Evolutionary conservation across 208 protist genomes (phyloP).

Genomic region (Entamoeba dispar): DNA sequence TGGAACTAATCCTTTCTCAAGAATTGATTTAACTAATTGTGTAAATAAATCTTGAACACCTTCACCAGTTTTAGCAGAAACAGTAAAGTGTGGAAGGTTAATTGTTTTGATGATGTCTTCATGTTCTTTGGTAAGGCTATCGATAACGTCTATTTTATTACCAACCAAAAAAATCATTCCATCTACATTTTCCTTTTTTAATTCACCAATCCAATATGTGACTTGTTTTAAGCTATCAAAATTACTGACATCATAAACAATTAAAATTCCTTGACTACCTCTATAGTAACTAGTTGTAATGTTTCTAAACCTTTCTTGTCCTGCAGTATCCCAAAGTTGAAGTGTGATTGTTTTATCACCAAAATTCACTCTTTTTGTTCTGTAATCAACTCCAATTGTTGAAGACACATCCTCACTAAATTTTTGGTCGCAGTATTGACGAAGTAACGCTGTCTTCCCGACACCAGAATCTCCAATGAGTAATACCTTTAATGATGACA

Average conservation of each 20-base stretch:
- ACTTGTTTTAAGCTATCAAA: not conserved
- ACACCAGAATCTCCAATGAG: not conserved
- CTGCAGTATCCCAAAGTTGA: slow-evolving; percentile 41
- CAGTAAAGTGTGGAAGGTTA: not conserved
- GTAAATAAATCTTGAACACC: not conserved
- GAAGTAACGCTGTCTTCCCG: not conserved
- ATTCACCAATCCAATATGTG: not conserved
- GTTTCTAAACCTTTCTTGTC: not conserved
- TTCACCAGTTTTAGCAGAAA: not conserved
- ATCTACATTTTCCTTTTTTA: not conserved
- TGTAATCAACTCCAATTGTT: slow-evolving; percentile 46
- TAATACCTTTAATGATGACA: not conserved
- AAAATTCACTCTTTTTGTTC: slow-evolving; percentile 32
- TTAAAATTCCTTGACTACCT: not conserved
- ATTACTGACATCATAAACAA: not conserved
- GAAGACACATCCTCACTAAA: not conserved
- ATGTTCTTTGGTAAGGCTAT: not conserved
- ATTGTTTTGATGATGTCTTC: not conserved
- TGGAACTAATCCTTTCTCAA: not conserved
- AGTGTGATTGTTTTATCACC: slow-evolving; percentile 25
- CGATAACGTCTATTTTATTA: not conserved
- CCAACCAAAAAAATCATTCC: not conserved
- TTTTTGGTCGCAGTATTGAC: not conserved
- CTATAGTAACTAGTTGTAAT: not conserved
- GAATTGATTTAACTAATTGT: not conserved